Evolutionary conservation across 2,329 filamentous ascomycete species (phyloP), one percentile per base, ranked within the genome.

Genomic region (Coniella lustricola): DNA sequence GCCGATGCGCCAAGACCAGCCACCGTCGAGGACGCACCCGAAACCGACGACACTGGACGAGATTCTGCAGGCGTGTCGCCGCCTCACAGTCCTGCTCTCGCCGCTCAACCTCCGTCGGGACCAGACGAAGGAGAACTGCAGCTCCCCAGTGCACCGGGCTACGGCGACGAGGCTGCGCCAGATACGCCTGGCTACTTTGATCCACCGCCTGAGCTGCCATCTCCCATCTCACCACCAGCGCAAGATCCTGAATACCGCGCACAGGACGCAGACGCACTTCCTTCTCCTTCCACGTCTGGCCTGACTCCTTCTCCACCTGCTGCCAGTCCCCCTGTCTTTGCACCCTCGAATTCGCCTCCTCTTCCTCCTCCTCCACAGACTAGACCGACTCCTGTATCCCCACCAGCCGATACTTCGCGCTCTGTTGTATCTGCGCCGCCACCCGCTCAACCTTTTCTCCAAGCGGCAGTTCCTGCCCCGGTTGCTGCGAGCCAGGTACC

Each of bases 1-100:
- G 17, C 12, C 36, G 21, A 7, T 7, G 49, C 33, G 13, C 64
- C 69, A 1, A 67, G 64, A 12, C 65, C 68, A 0, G 73, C 67
- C 13, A 73, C 71, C 4, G 68, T 75, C 31, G 79, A 84, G 50
- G 77, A 82, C 42, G 71, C 64, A 0, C 68, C 73, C 0, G 76
- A 80, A 41, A 64, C 65, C 2, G 70, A 68, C 2, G 70, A 68
- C 3, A 61, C 59, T 25, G 64, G 38, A 34, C 57, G 59, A 35
- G 59, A 64, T 42, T 60, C 62, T 2, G 60, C 63, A 7, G 62
- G 61, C 9, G 60, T 65, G 2, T 63, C 63, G 2, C 49, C 63
- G 12, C 65, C 64, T 1, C 64, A 65, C 12, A 70, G 67, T 22
- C 67, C 69, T 10, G 62, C 60, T 14, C 62, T 59, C 12, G 40